Evolutionary conservation across 1,284 basidiomycete species (phyloP), one percentile per base, ranked within the genome.

Genomic region (Hymenochaete sp.): DNA sequence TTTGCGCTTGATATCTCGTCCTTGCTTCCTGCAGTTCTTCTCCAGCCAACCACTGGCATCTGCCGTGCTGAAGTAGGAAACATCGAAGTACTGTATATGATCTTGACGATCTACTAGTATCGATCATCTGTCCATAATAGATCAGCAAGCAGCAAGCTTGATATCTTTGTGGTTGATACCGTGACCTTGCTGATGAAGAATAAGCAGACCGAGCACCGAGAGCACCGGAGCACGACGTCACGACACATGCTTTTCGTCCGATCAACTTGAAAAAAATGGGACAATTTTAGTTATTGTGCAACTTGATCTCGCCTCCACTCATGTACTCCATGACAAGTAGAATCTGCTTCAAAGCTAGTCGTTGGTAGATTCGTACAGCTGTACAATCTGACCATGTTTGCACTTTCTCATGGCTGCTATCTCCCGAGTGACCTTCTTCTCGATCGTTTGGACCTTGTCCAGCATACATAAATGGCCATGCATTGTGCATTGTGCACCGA

Each of bases 121-220:
- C 83, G 79, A 64, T 92, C 83, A 27, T 74, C 72, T 13, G 87
- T 86, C 79, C 87, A 91, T 13, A 99, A 75, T 27, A 99, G 78
- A 62, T 99, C n/a, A n/a, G n/a, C n/a, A n/a, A n/a, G n/a, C 98
- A 48, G 91, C 92, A 9, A 96, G 95, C 63, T 98, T 98, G 70
- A 98, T 98, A 65, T 99, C 95, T 48, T 96, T 89, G 65, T 99
- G 95, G 43, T 98, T 97, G 63, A 99, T 97, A 28, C 95, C 95
- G n/a, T n/a, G n/a, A n/a, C n/a, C n/a, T 60, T 98, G 91, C 57
- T 88, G 80, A 62, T 98, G 95, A 4, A 98, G 67, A 62, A 97
- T 98, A 60, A 96, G 91, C 37, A 98, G 75, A 21, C 95, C 95
- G 14, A 95, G 77, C n/a, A n/a, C n/a, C n/a, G n/a, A n/a, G n/a